A percentile compares a stretch with the other conserved stretches of the same genome.
Evolutionary conservation across 2,329 filamentous ascomycete genomes (phyloP).

Genomic region (Exophiala sp.): DNA sequence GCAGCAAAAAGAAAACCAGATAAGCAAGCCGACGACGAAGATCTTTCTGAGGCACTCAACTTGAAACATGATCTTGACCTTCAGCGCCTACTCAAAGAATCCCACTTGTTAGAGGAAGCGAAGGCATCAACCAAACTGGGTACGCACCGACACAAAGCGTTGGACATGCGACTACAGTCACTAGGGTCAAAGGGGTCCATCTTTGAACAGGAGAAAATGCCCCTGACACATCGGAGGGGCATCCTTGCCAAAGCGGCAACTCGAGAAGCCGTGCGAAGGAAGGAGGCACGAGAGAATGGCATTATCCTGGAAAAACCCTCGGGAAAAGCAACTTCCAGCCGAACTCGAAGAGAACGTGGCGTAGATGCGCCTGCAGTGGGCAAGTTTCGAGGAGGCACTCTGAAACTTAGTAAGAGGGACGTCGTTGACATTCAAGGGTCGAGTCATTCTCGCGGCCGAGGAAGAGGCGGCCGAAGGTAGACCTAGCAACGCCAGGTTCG

Average conservation of each 20-base stretch:
- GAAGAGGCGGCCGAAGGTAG: slow-evolving; percentile 11
- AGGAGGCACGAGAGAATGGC: slow-evolving; percentile 82
- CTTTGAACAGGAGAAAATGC: slow-evolving; percentile 77
- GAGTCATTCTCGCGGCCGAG: slow-evolving; percentile 9
- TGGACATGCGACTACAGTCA: slow-evolving; percentile 74
- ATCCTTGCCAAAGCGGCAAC: slow-evolving; percentile 62
- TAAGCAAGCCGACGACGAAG: slow-evolving; percentile 31
- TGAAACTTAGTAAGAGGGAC: slow-evolving; percentile 73
- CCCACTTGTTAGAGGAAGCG: slow-evolving; percentile 68
- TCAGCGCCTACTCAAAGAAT: slow-evolving; percentile 84
- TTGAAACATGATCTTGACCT: slow-evolving; percentile 89
- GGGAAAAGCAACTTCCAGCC: slow-evolving; percentile 33
- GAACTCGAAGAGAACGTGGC: slow-evolving; percentile 51
- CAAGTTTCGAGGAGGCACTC: slow-evolving; percentile 68
- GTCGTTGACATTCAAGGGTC: slow-evolving; percentile 61
- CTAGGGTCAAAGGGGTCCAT: slow-evolving; percentile 73
- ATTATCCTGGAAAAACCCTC: slow-evolving; percentile 66
- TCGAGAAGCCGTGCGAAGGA: slow-evolving; percentile 64
- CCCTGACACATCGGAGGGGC: slow-evolving; percentile 78
- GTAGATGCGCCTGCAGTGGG: slow-evolving; percentile 76
- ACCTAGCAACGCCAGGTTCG: not conserved
- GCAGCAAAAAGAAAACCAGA: slow-evolving; percentile 2
- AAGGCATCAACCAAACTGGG: slow-evolving; percentile 55
- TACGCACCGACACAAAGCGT: slow-evolving; percentile 70
- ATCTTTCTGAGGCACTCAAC: slow-evolving; percentile 55